Evolutionary conservation across 257 asterid species (phyloP).

Genomic region (Capsicum rhomboideum): DNA sequence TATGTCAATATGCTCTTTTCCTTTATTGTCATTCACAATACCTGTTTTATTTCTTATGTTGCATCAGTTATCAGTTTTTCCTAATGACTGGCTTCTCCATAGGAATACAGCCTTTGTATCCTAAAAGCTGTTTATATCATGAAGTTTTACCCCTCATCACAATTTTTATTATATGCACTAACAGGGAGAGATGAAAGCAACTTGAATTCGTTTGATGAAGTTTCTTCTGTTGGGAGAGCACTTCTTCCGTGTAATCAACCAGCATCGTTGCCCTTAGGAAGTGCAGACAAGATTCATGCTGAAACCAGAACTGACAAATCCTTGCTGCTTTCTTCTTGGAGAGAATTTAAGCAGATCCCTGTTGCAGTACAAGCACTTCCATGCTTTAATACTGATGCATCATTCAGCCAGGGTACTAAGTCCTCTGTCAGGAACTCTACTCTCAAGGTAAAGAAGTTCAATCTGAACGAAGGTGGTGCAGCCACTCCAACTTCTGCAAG

Average conservation of each 20-base stretch:
- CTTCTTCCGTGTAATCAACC: neutral
- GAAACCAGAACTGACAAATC: slow-evolving; percentile 3
- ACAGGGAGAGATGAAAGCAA: slow-evolving; percentile 6
- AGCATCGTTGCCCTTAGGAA: neutral
- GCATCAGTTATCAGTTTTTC: neutral
- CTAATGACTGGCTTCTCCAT: neutral
- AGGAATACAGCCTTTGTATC: neutral
- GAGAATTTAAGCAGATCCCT: neutral
- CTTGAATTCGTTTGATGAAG: neutral
- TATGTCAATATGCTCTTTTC: neutral
- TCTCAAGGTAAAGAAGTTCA: neutral
- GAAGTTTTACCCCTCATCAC: neutral
- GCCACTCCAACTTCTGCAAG: neutral
- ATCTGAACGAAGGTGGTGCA: neutral
- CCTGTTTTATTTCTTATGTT: neutral
- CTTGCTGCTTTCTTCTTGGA: slow-evolving; percentile 6
- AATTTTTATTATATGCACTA: neutral
- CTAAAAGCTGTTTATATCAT: neutral
- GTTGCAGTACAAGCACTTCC: slow-evolving; percentile 19
- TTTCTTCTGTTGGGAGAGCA: neutral
- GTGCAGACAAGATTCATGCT: neutral
- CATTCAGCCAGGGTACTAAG: neutral
- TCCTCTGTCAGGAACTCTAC: neutral
- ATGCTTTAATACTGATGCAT: neutral
- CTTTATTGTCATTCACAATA: neutral